A percentile compares a stretch with the other conserved stretches of the same genome.
Evolutionary conservation across 345 rosid genomes (phyloP).

Genomic region (Iberis pinnata): DNA sequence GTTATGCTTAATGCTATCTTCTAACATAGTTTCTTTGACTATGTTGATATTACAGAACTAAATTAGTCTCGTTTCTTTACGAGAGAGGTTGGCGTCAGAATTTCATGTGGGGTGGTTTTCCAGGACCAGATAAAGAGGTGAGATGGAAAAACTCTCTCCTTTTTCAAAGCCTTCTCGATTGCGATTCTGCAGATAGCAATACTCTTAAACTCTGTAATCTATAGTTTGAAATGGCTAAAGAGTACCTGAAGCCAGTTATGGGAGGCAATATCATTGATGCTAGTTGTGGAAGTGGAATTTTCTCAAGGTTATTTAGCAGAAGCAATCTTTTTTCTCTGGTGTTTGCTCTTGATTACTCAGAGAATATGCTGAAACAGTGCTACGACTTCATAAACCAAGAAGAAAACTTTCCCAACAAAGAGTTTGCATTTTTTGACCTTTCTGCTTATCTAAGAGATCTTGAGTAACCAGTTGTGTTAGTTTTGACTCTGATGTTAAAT

Average conservation of each 20-base stretch:
- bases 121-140: conserved; percentile 89
- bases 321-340: conserved; percentile 67
- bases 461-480: neutral
- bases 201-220: conserved; percentile 4
- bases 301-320: conserved; percentile 66
- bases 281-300: conserved; percentile 88
- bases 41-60: conserved; percentile 40
- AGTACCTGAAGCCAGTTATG: conserved; percentile 59
- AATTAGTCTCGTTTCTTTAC: conserved; percentile 62
- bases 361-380: conserved; percentile 80
- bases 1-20: conserved; percentile 8
- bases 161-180: neutral
- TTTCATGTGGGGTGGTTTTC: conserved; percentile 66
- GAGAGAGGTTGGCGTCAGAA: conserved; percentile 97
- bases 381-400: conserved; percentile 55
- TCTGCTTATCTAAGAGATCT: neutral
- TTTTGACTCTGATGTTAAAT: neutral
- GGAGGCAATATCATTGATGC: conserved; percentile 83
- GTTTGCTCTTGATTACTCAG: conserved; percentile 80
- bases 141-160: conserved; percentile 9
- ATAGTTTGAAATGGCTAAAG: conserved; percentile 78
- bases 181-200: conserved; percentile 1
- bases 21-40: conserved; percentile 8
- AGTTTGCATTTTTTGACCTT: conserved; percentile 36
- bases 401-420: conserved; percentile 55